Evolutionary conservation across 2,329 filamentous ascomycete genomes (phyloP), one percentile per base, ranked within the genome.

Genomic region (Colletotrichum karsti): DNA sequence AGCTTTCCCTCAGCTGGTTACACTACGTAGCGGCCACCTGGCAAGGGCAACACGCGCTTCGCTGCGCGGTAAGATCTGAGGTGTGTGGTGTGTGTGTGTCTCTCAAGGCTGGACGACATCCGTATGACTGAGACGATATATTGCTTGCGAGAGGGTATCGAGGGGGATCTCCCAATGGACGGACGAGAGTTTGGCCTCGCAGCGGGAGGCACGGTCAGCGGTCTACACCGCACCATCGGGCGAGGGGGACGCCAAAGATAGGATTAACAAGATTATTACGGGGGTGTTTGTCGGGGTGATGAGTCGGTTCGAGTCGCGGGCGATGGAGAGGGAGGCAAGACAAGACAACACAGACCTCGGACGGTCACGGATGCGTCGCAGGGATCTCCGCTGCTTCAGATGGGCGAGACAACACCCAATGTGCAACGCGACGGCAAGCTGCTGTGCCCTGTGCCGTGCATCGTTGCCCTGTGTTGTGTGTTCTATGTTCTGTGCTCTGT

Each of bases 111-210:
- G 6, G n/a, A 22, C 18, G 50, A 22, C 6, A 35, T 33, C 7
- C 35, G 18, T n/a, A 12, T 26, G n/a, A 33, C 26, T 18, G 22
- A 39, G 53, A 50, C 24, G 24, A 41, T 63, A 22, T 26, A 18
- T 44, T 41, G 42, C 42, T 35, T 30, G 20, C 22, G 33, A 13
- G 13, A 7, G 28, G 46, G 22, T 37, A 12, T 37, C 24, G 59
- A n/a, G n/a, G 63, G 63, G 48, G 59, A 67, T 63, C 59, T 57
- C 13, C 63, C 51, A 51, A 13, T 44, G 59, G 55, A 63, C 18
- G 59, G 20, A 15, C 44, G 28, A 67, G 44, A 58, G 60, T 67
- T 64, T 64, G 60, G 44, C 53, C 60, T 64, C 53, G 53, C 64
- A 64, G 60, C 53, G 60, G 53, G 64, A 64, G 26, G 59, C 42